Conservation (phyloP, 2,329 filamentous ascomycete genomes). For the Botrytis aclada region DNA sequence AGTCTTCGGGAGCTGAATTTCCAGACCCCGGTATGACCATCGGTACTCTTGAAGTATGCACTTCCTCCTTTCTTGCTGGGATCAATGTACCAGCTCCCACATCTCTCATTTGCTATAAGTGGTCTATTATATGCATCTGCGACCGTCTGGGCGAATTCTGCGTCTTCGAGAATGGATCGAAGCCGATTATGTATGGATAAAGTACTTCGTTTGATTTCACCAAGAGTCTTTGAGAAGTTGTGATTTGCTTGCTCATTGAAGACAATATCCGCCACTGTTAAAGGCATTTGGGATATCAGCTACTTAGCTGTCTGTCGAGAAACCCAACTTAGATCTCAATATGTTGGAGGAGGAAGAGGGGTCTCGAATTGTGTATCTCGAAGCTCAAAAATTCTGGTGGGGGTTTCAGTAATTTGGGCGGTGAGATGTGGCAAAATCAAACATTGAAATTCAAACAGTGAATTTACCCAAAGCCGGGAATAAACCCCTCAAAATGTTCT, state of each 20-base stretch:
- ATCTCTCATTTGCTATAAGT: conserved; percentile 88
- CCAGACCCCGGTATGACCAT: conserved; percentile 91
- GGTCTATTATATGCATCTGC: conserved; percentile 57
- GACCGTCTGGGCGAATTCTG: conserved; percentile 66
- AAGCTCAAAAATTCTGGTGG: conserved; percentile 2
- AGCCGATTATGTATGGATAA: conserved; percentile 81
- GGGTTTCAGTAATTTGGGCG: not conserved
- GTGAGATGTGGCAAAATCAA: conserved; percentile 7
- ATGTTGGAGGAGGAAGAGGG: not conserved
- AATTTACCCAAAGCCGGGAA: not conserved
- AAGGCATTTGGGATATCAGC: conserved; percentile 33
- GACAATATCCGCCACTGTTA: conserved; percentile 45
- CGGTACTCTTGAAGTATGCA: conserved; percentile 97
- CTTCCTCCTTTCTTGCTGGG: conserved; percentile 64
- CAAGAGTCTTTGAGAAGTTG: conserved; percentile 66
- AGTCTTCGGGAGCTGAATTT: conserved; percentile 79
- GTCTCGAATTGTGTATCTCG: not conserved
- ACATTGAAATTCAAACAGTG: not conserved
- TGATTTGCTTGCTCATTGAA: conserved; percentile 52
- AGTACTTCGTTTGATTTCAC: conserved; percentile 71
- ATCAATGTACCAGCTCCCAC: conserved; percentile 90
- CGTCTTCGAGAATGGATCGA: conserved; percentile 72
- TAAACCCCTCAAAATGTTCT: not conserved
- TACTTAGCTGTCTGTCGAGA: not conserved
- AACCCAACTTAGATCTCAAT: not conserved